Evolutionary conservation across 495 filamentous ascomycete genomes (phyloP).

Genomic region (Aspergillus nanangensis): DNA sequence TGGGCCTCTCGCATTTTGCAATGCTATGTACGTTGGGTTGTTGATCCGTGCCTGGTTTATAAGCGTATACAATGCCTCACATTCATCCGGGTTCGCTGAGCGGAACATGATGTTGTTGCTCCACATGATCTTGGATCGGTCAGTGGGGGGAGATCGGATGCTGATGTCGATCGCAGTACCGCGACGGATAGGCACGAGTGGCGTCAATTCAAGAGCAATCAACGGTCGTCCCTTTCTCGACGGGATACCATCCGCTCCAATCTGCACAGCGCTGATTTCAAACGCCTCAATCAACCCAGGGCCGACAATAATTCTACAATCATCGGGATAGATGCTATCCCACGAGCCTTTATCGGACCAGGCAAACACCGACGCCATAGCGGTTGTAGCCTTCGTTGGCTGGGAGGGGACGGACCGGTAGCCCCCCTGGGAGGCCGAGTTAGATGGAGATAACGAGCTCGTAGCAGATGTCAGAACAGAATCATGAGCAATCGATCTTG

Average conservation of each 20-base stretch:
- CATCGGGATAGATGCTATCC: constrained; percentile 70
- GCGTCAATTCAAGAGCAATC: constrained; percentile 78
- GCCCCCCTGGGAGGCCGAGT: constrained; percentile 69
- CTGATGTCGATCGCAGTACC: constrained; percentile 92
- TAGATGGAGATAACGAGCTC: constrained; percentile 63
- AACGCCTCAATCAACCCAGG: constrained; percentile 86
- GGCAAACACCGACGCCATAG: constrained; percentile 72
- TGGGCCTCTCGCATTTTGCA: constrained; percentile 63
- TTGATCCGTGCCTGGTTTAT: constrained; percentile 81
- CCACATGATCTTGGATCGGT: constrained; percentile 64
- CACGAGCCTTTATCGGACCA: constrained; percentile 82
- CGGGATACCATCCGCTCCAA: constrained; percentile 12
- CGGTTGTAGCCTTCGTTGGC: constrained; percentile 54
- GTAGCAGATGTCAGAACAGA: constrained; percentile 36
- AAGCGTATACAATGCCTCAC: constrained; percentile 71
- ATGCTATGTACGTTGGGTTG: constrained; percentile 82
- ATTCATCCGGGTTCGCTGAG: constrained; percentile 71
- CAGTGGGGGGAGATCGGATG: constrained; percentile 74
- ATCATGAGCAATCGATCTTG: constrained; percentile 16
- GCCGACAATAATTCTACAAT: constrained; percentile 75
- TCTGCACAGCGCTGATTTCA: constrained; percentile 48
- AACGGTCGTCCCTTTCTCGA: constrained; percentile 53
- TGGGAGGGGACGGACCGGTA: constrained; percentile 54
- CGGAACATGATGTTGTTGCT: constrained; percentile 84
- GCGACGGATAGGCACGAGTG: constrained; percentile 78